Base-by-base conservation (phyloP, 129 eudicot genomes). In the Sambucus nigra region DNA sequence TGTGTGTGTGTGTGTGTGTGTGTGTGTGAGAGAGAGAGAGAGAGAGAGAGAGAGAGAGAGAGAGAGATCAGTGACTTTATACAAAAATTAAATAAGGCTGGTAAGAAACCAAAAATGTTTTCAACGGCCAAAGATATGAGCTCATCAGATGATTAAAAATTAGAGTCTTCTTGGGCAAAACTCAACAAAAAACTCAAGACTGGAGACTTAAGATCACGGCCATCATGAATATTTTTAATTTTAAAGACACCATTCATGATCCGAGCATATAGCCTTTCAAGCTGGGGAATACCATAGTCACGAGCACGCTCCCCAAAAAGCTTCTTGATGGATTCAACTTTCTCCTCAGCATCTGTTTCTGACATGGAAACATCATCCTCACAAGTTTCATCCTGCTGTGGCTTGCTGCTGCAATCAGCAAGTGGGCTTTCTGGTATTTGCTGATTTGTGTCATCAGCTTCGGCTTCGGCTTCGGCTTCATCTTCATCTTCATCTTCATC, bases 241-340 rank as follows among this genome's bases (percentile, higher is more conserved):
- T 74, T 80, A 46, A 89, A 84, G 25, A 84, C 87, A 21, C 95
- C 95, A 61, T 89, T 89, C 64, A 89, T 76, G 47, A 89, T 54
- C 25, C 76, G 81, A 8, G 83, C 73, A 60, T 84, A 89, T 25
- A 89, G 71, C 66, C 93, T 81, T 72, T 89, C 97, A 12, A 89
- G 79, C 67, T 81, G 86, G 7, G 97, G 95, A 51, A 89, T 68
- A 35, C 80, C 87, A 60, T 81, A 89, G 28, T 69, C 79, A 8
- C 57, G 38, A 0, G 93, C 75, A 14, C 66, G 74, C 29, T 76
- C 88, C 79, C 80, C 53, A 10, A 88, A 69, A 6, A 59, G 70
- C 59, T 73, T 56, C 73, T 84, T 89, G 47, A 74, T 65, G 7
- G 78, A 53, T 33, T 80, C 94, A 3, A 70, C 66, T 68, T 84